A percentile compares a stretch with the other conserved stretches of the same genome.
These are phyloP conservation scores for Solanum pinnatisectum DNA, from an alignment of 257 asterid species.

Conservation along the genomic window DNA sequence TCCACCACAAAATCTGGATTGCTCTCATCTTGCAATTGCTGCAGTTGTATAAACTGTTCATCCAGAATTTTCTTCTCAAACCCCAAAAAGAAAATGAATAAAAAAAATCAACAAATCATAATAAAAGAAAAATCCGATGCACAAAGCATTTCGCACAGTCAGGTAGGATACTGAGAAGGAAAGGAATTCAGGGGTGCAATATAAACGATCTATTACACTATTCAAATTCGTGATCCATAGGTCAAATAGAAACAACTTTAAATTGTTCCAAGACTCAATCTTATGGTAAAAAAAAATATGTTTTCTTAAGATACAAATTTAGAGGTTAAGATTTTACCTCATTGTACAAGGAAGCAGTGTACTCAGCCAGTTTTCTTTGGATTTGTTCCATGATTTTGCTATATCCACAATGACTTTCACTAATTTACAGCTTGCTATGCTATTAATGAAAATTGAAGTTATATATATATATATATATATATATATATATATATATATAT, in stretches of 20 bases:
- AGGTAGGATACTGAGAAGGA: neutral
- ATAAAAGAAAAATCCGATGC: neutral
- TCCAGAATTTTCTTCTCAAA: constrained; percentile 16
- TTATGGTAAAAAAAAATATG: no score
- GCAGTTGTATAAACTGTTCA: constrained; percentile 33
- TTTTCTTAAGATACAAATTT: no score
- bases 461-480: neutral
- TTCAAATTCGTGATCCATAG: neutral
- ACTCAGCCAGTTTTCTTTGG: constrained; percentile 20
- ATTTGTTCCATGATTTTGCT: constrained; percentile 16
- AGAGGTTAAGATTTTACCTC: constrained; percentile 7
- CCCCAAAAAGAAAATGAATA: neutral
- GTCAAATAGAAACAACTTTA: neutral
- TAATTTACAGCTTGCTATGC: neutral
- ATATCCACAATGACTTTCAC: neutral
- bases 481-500: no score
- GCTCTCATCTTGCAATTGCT: constrained; percentile 28
- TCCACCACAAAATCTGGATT: constrained; percentile 32
- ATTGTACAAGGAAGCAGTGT: constrained; percentile 17
- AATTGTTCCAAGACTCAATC: neutral
- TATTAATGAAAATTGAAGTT: neutral
- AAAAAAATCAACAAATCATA: neutral
- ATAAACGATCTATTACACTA: neutral
- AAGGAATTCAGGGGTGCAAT: neutral
- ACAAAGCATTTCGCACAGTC: neutral